phyloP scores from a whole-genome alignment of 208 protist species.

The Acanthamoeba triangularis region DNA sequence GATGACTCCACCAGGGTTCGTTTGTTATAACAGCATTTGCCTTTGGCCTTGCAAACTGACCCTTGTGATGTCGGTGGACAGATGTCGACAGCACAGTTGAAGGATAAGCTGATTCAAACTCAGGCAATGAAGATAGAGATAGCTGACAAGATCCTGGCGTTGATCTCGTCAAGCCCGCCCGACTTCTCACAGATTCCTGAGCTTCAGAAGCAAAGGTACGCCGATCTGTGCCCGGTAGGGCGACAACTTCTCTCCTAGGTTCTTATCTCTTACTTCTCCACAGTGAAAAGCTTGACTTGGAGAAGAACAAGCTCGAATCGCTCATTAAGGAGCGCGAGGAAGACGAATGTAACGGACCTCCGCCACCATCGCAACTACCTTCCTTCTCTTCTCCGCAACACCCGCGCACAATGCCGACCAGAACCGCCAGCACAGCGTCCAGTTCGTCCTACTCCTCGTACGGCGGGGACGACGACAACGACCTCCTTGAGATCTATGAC shows the following conservation, averaged over 20 bases:
- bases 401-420: neutral
- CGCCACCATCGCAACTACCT: neutral
- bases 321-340: conserved; percentile 18
- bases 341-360: neutral
- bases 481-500: conserved; percentile 18
- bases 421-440: neutral
- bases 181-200: conserved; percentile 9
- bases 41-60: neutral
- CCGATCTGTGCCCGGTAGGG: neutral
- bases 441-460: neutral
- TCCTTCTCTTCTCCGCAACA: neutral
- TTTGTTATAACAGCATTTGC: neutral
- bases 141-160: neutral
- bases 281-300: conserved; percentile 14
- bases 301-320: neutral
- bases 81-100: neutral
- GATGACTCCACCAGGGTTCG: neutral
- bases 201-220: neutral
- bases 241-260: too few relatives aligned
- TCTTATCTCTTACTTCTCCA: neutral
- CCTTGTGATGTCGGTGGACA: neutral
- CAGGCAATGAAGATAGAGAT: neutral
- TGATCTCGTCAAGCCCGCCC: neutral
- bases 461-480: neutral
- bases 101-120: neutral